Percentiles rank a stretch among this genome's conserved stretches.
phyloP scores from a whole-genome alignment of 352 stramenopile species.

The Pythium coloratum region DNA sequence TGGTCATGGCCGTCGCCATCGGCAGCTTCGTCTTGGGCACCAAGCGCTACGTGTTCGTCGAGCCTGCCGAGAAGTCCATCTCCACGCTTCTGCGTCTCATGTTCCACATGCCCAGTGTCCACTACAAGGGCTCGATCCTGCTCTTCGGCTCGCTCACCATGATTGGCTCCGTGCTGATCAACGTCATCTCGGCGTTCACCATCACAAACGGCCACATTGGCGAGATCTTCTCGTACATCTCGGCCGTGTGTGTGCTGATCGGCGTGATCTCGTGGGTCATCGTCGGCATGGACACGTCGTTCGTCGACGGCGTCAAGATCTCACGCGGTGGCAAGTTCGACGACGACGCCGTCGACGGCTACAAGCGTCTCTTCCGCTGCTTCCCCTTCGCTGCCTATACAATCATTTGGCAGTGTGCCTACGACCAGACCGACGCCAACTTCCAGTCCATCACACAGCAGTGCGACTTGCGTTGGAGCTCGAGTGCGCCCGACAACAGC shows the following conservation, averaged over 20 bases:
- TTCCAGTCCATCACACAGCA: conserved; percentile 73
- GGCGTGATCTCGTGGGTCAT: conserved; percentile 51
- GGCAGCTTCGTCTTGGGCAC: conserved; percentile 44
- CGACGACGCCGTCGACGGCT: conserved; percentile 39
- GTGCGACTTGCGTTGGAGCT: conserved; percentile 53
- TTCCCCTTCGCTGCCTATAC: conserved; percentile 61
- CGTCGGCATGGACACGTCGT: conserved; percentile 44
- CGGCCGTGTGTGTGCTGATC: conserved; percentile 31
- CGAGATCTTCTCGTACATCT: conserved; percentile 53
- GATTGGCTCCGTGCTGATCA: conserved; percentile 47
- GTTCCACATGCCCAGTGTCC: conserved; percentile 27
- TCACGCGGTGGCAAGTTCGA: conserved; percentile 45
- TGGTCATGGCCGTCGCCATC: conserved; percentile 41
- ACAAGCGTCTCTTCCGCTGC: conserved; percentile 54
- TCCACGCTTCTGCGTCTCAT: conserved; percentile 44
- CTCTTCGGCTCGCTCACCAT: conserved; percentile 39
- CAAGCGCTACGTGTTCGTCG: conserved; percentile 52
- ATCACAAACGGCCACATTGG: conserved; percentile 35
- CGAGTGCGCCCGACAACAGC: conserved; percentile 27
- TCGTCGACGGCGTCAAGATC: conserved; percentile 45
- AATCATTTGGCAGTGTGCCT: conserved; percentile 60
- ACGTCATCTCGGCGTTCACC: conserved; percentile 58
- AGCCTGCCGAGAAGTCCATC: conserved; percentile 41
- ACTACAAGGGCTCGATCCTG: conserved; percentile 35
- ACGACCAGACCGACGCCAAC: conserved; percentile 70